A percentile compares a stretch with the other conserved stretches of the same genome.
These are phyloP conservation scores for Vitis cinerea DNA, from an alignment of 164 flowering plant genomes.

Conservation along the genomic window DNA sequence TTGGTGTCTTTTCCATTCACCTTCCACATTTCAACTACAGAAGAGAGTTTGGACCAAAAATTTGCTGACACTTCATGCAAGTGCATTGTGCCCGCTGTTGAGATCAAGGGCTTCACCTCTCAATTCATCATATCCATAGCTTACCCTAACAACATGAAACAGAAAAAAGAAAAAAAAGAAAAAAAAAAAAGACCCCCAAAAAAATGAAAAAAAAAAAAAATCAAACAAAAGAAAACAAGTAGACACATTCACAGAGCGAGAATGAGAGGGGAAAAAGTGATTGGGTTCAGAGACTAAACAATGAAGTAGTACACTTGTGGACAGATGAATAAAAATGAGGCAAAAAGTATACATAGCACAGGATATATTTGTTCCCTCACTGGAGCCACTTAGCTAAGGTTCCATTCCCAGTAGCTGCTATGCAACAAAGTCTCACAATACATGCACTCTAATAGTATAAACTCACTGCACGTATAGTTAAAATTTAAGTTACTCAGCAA, in stretches of 20 bases:
- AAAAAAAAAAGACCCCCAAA: neutral
- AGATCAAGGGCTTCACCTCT: neutral
- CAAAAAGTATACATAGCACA: too few relatives aligned
- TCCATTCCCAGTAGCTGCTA: neutral
- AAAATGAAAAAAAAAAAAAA: neutral
- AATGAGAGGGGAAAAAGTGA: conserved; percentile 6
- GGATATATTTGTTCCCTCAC: too few relatives aligned
- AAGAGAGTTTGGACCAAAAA: too few relatives aligned
- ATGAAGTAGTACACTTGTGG: too few relatives aligned
- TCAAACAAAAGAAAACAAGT: neutral
- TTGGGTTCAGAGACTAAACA: neutral
- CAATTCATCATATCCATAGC: conserved; percentile 9
- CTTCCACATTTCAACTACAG: too few relatives aligned
- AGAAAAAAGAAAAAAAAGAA: neutral
- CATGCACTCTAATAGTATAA: too few relatives aligned
- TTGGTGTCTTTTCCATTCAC: too few relatives aligned
- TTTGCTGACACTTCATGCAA: too few relatives aligned
- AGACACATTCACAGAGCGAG: neutral
- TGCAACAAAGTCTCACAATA: neutral
- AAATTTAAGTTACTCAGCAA: too few relatives aligned
- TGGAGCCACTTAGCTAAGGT: neutral
- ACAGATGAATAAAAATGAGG: too few relatives aligned
- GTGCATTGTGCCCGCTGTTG: too few relatives aligned
- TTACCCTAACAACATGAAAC: conserved; percentile 5
- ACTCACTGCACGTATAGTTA: too few relatives aligned